A percentile compares a stretch with the other conserved stretches of the same genome.
Conservation (phyloP, 2,329 filamentous ascomycete species). For the Colletotrichum incanum region DNA sequence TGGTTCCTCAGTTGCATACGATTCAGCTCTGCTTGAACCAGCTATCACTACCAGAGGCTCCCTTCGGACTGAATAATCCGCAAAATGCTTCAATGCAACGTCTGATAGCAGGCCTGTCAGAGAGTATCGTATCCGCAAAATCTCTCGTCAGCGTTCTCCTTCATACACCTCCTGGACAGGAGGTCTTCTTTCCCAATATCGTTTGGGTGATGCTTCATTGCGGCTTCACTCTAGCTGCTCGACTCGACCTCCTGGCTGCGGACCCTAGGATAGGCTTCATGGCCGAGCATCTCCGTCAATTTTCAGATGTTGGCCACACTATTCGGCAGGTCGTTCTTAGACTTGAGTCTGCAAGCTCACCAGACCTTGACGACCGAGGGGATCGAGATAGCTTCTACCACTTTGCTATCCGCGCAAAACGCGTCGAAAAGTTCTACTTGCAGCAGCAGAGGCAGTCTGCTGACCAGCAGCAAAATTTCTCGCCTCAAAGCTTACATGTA, state of each 20-base stretch:
- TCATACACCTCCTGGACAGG: conserved; percentile 48
- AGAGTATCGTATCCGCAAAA: conserved; percentile 51
- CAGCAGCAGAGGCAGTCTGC: conserved; percentile 12
- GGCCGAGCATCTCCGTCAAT: conserved; percentile 49
- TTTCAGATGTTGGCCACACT: conserved; percentile 50
- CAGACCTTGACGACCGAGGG: conserved; percentile 28
- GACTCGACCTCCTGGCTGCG: conserved; percentile 51
- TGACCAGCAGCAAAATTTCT: neutral
- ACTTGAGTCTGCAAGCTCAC: conserved; percentile 46
- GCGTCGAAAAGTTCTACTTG: conserved; percentile 40
- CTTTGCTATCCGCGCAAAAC: conserved; percentile 42
- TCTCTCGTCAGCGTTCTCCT: conserved; percentile 50
- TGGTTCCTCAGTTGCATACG: conserved; percentile 49
- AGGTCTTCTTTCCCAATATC: conserved; percentile 50
- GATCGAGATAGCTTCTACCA: conserved; percentile 48
- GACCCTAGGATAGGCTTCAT: conserved; percentile 47
- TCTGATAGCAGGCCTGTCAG: conserved; percentile 50
- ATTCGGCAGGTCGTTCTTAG: conserved; percentile 50
- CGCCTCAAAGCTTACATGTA: neutral
- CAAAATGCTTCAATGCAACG: conserved; percentile 43
- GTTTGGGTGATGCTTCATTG: conserved; percentile 53
- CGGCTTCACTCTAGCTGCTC: conserved; percentile 49
- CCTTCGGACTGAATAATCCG: conserved; percentile 48
- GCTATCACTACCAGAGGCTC: conserved; percentile 47
- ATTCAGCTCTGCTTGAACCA: conserved; percentile 52